Conservation (phyloP, 768 basidiomycete genomes). For the Auriscalpium microsporum region DNA sequence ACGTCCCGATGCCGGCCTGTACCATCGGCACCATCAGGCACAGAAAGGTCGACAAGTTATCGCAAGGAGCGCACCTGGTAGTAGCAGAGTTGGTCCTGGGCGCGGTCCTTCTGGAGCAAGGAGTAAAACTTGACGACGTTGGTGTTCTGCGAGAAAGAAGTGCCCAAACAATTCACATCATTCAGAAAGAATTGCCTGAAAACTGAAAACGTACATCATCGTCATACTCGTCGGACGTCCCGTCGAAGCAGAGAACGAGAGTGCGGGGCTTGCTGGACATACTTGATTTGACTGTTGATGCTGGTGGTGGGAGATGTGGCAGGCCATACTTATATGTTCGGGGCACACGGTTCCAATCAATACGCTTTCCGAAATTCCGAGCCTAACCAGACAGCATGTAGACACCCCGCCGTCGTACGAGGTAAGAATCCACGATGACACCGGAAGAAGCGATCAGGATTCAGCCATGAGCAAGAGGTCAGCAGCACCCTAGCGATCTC, state of each 20-base stretch:
- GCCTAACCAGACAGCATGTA: no score
- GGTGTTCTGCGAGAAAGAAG: slow-evolving; percentile 24
- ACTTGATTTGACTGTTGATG: no score
- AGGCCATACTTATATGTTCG: no score
- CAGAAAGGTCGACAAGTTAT: background rate
- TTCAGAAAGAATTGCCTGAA: background rate
- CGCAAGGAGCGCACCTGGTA: slow-evolving; percentile 47
- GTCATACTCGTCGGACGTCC: slow-evolving; percentile 5
- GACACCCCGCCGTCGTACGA: no score
- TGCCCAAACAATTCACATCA: background rate
- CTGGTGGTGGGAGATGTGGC: no score
- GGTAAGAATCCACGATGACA: no score
- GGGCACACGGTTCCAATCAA: no score
- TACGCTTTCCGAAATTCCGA: no score
- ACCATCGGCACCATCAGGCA: background rate
- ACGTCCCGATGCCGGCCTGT: slow-evolving; percentile 41
- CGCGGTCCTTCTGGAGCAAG: slow-evolving; percentile 28
- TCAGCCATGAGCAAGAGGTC: no score
- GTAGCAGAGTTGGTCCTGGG: slow-evolving; percentile 36
- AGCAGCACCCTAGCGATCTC: no score
- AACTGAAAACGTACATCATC: background rate
- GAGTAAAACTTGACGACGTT: slow-evolving; percentile 33
- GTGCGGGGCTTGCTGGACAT: slow-evolving; percentile 6
- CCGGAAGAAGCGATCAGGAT: no score
- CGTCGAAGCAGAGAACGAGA: slow-evolving; percentile 14